Conservation (phyloP, 768 basidiomycete species). For the Phanerochaete sordida region DNA sequence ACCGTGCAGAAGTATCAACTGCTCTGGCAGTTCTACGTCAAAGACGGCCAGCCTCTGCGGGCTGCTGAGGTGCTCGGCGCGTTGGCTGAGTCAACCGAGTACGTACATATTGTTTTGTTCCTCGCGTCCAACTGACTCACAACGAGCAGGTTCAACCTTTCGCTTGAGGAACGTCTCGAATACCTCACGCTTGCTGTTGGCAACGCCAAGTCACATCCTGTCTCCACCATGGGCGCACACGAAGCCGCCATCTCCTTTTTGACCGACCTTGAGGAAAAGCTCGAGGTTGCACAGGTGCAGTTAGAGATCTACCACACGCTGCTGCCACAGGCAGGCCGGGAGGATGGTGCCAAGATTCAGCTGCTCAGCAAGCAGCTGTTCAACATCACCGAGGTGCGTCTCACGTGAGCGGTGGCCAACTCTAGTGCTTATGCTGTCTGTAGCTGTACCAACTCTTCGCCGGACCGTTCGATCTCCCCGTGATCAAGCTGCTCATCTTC, state of each 20-base stretch:
- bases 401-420: background rate
- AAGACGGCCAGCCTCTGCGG: constrained; percentile 80
- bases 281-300: constrained; percentile 96
- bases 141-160: constrained; percentile 52
- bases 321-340: constrained; percentile 53
- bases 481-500: constrained; percentile 84
- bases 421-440: constrained; percentile 2
- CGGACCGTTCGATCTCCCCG: constrained; percentile 77
- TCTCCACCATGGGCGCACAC: constrained; percentile 70
- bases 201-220: constrained; percentile 93
- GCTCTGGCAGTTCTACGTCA: constrained; percentile 96
- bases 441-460: constrained; percentile 90
- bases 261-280: constrained; percentile 92
- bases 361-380: constrained; percentile 59
- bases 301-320: constrained; percentile 81
- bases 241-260: constrained; percentile 94
- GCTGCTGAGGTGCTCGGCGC: constrained; percentile 84
- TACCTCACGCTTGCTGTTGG: constrained; percentile 92
- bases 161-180: constrained; percentile 76
- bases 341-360: constrained; percentile 60
- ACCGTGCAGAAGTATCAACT: constrained; percentile 83
- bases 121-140: background rate
- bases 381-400: constrained; percentile 78
- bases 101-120: constrained; percentile 27
- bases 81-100: constrained; percentile 85